Evolutionary conservation across 257 asterid species (phyloP).

Genomic region (Primulina eburnea): DNA sequence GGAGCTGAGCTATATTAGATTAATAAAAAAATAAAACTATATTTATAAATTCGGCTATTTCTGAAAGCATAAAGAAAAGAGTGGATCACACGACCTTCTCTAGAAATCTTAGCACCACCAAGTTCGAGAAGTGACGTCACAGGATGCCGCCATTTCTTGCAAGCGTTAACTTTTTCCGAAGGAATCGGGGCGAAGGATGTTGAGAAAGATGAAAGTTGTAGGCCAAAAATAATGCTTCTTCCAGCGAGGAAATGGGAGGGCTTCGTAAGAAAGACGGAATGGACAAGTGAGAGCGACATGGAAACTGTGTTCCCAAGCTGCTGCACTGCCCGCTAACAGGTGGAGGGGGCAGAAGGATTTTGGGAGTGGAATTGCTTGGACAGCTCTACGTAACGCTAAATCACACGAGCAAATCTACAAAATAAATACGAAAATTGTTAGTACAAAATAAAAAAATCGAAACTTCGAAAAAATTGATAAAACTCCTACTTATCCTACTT

Average conservation of each 20-base stretch:
- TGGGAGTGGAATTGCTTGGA: no score
- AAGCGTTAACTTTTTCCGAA: slow-evolving; percentile 19
- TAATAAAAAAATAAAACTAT: no score
- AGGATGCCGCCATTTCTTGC: slow-evolving; percentile 39
- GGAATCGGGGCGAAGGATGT: slow-evolving; percentile 31
- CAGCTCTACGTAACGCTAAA: no score
- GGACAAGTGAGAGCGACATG: slow-evolving; percentile 58
- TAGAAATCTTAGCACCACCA: slow-evolving; percentile 53
- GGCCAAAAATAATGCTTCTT: slow-evolving; percentile 31
- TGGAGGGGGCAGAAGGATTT: no score
- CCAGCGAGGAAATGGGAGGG: slow-evolving; percentile 35
- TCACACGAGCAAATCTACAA: no score
- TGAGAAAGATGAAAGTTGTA: slow-evolving; percentile 34
- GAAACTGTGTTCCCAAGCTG: slow-evolving; percentile 9
- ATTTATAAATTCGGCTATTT: no score
- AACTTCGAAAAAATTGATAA: no score
- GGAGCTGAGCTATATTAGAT: no score
- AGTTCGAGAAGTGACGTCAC: slow-evolving; percentile 49
- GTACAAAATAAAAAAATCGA: no score
- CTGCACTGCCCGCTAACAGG: no score
- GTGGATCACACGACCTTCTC: slow-evolving; percentile 33
- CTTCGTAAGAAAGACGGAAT: slow-evolving; percentile 41
- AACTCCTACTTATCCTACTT: no score
- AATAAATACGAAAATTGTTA: no score
- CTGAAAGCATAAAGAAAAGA: background rate